Evolutionary conservation across 1,139 yeast genomes (phyloP).

Genomic region (Candida dubliniensis): DNA sequence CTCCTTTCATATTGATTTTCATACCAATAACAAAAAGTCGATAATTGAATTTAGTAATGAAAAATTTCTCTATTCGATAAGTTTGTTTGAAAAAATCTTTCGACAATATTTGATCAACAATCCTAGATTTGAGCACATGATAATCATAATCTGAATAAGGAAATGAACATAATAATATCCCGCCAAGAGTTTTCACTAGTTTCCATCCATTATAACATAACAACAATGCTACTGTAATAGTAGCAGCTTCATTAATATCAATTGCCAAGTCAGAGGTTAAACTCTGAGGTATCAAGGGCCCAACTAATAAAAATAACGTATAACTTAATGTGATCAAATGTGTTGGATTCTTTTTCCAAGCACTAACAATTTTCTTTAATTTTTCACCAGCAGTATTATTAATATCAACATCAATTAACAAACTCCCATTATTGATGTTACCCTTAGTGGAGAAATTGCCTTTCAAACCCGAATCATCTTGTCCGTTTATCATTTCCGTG

Average conservation of each 20-base stretch:
- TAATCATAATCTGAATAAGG: conserved; percentile 48
- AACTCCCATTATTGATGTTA: neutral
- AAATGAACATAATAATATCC: conserved; percentile 51
- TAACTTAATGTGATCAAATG: conserved; percentile 62
- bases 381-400: conserved; percentile 3
- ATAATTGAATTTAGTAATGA: conserved; percentile 63
- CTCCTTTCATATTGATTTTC: conserved; percentile 61
- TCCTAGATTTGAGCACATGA: conserved; percentile 32
- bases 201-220: conserved; percentile 57
- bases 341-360: conserved; percentile 54
- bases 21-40: conserved; percentile 57
- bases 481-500: conserved; percentile 28
- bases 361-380: conserved; percentile 8
- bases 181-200: conserved; percentile 52
- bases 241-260: conserved; percentile 50
- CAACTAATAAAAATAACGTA: conserved; percentile 35
- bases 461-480: neutral
- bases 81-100: conserved; percentile 52
- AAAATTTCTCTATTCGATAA: conserved; percentile 49
- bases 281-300: conserved; percentile 35
- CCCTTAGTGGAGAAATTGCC: neutral
- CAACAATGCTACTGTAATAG: conserved; percentile 49
- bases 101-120: conserved; percentile 38
- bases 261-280: conserved; percentile 31
- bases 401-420: neutral